Base-by-base conservation (phyloP, 2,329 filamentous ascomycete species). In the Epichloe glyceriae region DNA sequence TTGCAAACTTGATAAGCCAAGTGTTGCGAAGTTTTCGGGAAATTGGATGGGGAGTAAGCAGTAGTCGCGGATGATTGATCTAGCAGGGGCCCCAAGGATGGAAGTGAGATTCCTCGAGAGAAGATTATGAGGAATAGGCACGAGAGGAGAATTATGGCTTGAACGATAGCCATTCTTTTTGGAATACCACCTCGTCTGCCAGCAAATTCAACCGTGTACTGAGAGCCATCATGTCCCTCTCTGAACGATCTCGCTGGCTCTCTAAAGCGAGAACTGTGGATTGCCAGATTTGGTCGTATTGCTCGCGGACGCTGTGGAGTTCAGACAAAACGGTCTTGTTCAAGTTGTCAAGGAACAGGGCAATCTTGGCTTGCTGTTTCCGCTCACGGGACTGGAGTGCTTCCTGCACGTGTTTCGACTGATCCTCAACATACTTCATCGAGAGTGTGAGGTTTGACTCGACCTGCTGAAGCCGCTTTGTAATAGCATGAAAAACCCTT, bases 401-500 rank as follows among this genome's bases (percentile, higher is more conserved):
- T 57, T 96, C 88, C 45, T 91, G 85, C 39, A 97, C 74, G 55
- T 95, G 88, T 46, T 83, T 85, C 4, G 91, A 96, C 64, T 97
- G 93, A 53, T 95, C 89, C 69, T 97, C 91, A 53, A 98, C 95
- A 62, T 98, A 98, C 61, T 95, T 87, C 8, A 97, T 73, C 0
- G 90, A 95, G 11, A 97, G 74, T 0, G 91, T 95, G 11, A 90
- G 88, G 64, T 97, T 98, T 15, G 87, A 80, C 66, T 98, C 93
- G 7, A 97, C 81, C 59, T 90, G 83, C 56, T 91, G 87, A 4
- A 98, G 76, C 1, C 93, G 86, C 67, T 97, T 97, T 55, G 90
- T 88, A 8, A 97, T 85, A 4, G 89, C 88, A 65, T 97, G 97
- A 76, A 96, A 98, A 68, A 98, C 97, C 87, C 93, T 64, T 98